Conservation (phyloP, 257 asterid genomes). For the Fraxinus excelsior region DNA sequence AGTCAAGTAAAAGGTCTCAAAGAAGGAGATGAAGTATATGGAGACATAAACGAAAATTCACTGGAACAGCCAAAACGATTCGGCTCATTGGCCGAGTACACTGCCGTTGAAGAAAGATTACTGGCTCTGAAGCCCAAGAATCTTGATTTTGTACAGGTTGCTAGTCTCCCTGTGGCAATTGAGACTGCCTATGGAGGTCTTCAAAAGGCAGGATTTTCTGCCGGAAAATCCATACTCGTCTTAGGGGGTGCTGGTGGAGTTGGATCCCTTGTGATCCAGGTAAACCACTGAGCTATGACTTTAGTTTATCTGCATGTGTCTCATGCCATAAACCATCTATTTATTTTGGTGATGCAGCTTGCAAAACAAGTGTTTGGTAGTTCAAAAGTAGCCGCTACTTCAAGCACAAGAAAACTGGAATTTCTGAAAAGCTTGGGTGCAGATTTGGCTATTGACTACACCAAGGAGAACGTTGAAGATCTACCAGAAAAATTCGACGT, state of each 20-base stretch:
- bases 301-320: too few relatives aligned
- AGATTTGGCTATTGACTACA: slow-evolving; percentile 86
- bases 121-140: slow-evolving; percentile 76
- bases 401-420: slow-evolving; percentile 70
- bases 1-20: slow-evolving; percentile 70
- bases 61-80: slow-evolving; percentile 68
- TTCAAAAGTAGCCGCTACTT: slow-evolving; percentile 79
- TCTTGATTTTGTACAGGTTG: slow-evolving; percentile 77
- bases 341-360: slow-evolving; percentile 16
- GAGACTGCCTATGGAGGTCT: slow-evolving; percentile 92
- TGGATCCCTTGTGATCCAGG: slow-evolving; percentile 92
- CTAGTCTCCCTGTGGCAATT: slow-evolving; percentile 79
- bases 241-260: slow-evolving; percentile 99
- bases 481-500: slow-evolving; percentile 73
- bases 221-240: slow-evolving; percentile 80
- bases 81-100: slow-evolving; percentile 83
- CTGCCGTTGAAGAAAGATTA: slow-evolving; percentile 85
- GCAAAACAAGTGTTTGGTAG: slow-evolving; percentile 91
- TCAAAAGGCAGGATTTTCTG: slow-evolving; percentile 62
- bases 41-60: slow-evolving; percentile 73
- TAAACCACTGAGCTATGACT: slow-evolving; percentile 15
- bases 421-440: slow-evolving; percentile 77
- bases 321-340: not conserved
- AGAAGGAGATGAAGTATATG: slow-evolving; percentile 92
- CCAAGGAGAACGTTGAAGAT: slow-evolving; percentile 74